Base-by-base conservation (phyloP, 768 basidiomycete species). In the Mycena indigotica region DNA sequence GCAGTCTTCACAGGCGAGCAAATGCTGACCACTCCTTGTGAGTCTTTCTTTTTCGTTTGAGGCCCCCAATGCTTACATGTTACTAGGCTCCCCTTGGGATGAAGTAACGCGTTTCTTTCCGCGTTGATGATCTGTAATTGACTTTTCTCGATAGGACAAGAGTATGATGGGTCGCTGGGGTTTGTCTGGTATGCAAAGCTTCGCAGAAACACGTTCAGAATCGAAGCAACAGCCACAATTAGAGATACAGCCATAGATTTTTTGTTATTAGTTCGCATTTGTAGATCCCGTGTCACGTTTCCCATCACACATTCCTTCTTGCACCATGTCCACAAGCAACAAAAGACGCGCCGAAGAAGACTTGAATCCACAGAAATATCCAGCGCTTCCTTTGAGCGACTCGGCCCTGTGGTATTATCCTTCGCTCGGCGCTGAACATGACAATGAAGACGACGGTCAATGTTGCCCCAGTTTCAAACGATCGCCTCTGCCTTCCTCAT, bases 1-100 rank as follows among this genome's bases (percentile, higher is more conserved):
- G 96, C 96, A 21, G 88, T 98, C 59, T 98, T 98, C 72, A 98
- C 96, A n/a, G 96, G 95, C 40, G 96, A 98, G 69, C 82, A 88
- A 65, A 98, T 98, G 96, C 73, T 98, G 63, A 98, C 96, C 13
- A 98, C 96, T 15, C 94, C 95, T 45, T 97, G 95, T 89, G 67
- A 50, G 57, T 45, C 40, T 46, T 32, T 54, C 28, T 55, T 30
- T n/a, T 56, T 25, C 25, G 15, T 67, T 53, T 38, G 45, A 30
- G 19, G 4, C 13, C 57, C 52, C 63, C 56, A 49, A 52, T 30
- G 55, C 53, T 25, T 45, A 35, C 28, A 39, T 35, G 56, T 51
- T 52, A 50, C 49, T 63, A 91, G 91, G 91, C 70, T 89, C 91
- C 10, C 91, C 93, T 40, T 98, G 95, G 96, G 94, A 97, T 67